Percentiles rank a stretch among this genome's conserved stretches.
Evolutionary conservation across 2,329 filamentous ascomycete species (phyloP).

Genomic region (Ascochyta clinopodiicola): DNA sequence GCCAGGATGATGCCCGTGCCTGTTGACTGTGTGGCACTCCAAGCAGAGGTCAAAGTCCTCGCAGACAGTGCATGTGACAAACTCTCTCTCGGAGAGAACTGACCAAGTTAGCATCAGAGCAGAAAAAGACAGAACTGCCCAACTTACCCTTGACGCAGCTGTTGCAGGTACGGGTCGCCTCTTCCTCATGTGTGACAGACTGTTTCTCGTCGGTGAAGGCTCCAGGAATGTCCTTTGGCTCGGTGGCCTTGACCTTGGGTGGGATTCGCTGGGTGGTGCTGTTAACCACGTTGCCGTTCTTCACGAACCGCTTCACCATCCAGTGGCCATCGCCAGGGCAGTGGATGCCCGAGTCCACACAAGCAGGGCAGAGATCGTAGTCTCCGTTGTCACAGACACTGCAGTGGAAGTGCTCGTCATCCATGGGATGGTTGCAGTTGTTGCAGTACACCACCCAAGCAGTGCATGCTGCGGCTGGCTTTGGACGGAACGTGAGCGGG

Average conservation of each 20-base stretch:
- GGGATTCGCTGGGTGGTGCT: slow-evolving; percentile 84
- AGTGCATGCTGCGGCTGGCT: slow-evolving; percentile 49
- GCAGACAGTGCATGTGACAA: slow-evolving; percentile 84
- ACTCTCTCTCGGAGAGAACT: slow-evolving; percentile 76
- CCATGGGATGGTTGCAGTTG: slow-evolving; percentile 78
- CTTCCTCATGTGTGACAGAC: slow-evolving; percentile 42
- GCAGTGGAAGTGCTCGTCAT: slow-evolving; percentile 90
- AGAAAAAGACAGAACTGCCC: neutral
- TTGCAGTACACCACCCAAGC: slow-evolving; percentile 92
- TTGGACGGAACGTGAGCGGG: slow-evolving; percentile 50
- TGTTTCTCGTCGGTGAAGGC: slow-evolving; percentile 55
- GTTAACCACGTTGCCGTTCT: slow-evolving; percentile 78
- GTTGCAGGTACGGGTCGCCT: slow-evolving; percentile 73
- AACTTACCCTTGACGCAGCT: slow-evolving; percentile 67
- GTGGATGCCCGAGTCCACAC: slow-evolving; percentile 75
- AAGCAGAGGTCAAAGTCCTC: slow-evolving; percentile 94
- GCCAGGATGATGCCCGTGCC: slow-evolving; percentile 89
- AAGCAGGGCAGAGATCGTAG: slow-evolving; percentile 87
- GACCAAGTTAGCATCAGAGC: slow-evolving; percentile 29
- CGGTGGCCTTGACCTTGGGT: slow-evolving; percentile 61
- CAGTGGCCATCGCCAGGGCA: slow-evolving; percentile 85
- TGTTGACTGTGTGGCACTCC: slow-evolving; percentile 74
- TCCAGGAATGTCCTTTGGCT: slow-evolving; percentile 52
- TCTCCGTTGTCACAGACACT: slow-evolving; percentile 91
- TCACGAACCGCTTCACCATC: slow-evolving; percentile 89